Conservation (phyloP, 495 filamentous ascomycete species). For the Barbatosphaeria neglecta region DNA sequence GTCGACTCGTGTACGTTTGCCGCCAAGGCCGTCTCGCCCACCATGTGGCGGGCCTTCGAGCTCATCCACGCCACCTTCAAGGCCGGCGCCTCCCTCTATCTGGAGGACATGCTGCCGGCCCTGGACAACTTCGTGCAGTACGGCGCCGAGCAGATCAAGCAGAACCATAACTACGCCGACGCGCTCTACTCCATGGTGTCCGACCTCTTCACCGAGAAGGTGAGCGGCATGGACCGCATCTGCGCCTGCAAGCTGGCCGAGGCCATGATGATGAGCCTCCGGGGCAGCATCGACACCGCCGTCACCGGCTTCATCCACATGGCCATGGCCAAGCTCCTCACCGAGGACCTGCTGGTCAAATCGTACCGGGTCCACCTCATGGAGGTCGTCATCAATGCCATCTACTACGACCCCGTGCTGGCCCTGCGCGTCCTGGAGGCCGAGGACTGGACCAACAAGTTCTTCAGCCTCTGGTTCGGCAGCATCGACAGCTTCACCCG, state of each 20-base stretch:
- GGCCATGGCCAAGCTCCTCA: conserved; percentile 70
- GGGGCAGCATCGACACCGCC: conserved; percentile 77
- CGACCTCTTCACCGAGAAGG: conserved; percentile 65
- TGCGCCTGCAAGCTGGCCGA: conserved; percentile 99
- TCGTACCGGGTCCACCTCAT: conserved; percentile 90
- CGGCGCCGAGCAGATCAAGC: conserved; percentile 63
- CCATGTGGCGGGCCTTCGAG: conserved; percentile 97
- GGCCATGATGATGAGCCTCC: conserved; percentile 89
- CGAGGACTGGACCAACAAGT: conserved; percentile 98
- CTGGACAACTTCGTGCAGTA: conserved; percentile 96
- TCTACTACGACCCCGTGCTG: conserved; percentile 88
- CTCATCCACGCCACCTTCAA: conserved; percentile 96
- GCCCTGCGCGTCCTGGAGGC: conserved; percentile 73
- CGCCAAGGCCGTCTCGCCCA: conserved; percentile 84
- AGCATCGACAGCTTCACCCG: conserved; percentile 88
- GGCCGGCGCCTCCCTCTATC: conserved; percentile 86
- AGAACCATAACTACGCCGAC: conserved; percentile 75
- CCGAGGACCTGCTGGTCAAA: conserved; percentile 64
- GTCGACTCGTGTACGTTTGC: conserved; percentile 99
- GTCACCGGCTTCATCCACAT: conserved; percentile 79
- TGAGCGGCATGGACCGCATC: conserved; percentile 89
- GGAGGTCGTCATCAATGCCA: conserved; percentile 98
- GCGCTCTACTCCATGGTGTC: conserved; percentile 75
- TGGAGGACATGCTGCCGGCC: conserved; percentile 98
- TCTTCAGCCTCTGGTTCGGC: conserved; percentile 95